Conservation (phyloP, 2,329 filamentous ascomycete species). For the Monilinia laxa region DNA sequence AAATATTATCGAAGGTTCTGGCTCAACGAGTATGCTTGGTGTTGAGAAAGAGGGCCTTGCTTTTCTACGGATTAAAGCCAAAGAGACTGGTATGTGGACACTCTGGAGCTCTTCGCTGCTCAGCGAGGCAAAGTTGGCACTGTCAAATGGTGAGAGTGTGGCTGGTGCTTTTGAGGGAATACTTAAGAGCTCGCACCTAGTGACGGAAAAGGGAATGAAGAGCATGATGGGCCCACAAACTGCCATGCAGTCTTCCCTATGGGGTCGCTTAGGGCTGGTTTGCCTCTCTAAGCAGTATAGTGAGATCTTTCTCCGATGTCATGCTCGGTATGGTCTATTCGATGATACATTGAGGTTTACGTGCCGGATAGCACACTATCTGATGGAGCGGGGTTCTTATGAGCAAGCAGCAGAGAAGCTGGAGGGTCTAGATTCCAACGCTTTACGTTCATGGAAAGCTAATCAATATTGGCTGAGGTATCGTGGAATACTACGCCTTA, state of each 20-base stretch:
- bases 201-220: conserved; percentile 72
- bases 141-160: conserved; percentile 68
- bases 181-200: conserved; percentile 78
- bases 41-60: conserved; percentile 77
- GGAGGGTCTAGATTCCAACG: conserved; percentile 58
- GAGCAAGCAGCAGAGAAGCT: conserved; percentile 63
- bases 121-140: conserved; percentile 77
- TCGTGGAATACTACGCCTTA: conserved; percentile 64
- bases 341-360: conserved; percentile 78
- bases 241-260: conserved; percentile 69
- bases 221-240: conserved; percentile 72
- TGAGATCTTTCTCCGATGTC: conserved; percentile 74
- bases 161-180: conserved; percentile 70
- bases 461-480: conserved; percentile 72
- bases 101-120: conserved; percentile 80
- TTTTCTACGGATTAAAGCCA: conserved; percentile 83
- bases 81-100: conserved; percentile 81
- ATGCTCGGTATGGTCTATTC: conserved; percentile 61
- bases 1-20: conserved; percentile 66
- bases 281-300: conserved; percentile 59
- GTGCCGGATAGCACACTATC: conserved; percentile 67
- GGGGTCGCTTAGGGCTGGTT: conserved; percentile 68
- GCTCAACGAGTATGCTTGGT: conserved; percentile 71
- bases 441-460: conserved; percentile 71
- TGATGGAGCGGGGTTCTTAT: conserved; percentile 68